These are phyloP conservation scores for Eutypa lata DNA, from an alignment of 2,329 filamentous ascomycete genomes.

Conservation along the genomic window DNA sequence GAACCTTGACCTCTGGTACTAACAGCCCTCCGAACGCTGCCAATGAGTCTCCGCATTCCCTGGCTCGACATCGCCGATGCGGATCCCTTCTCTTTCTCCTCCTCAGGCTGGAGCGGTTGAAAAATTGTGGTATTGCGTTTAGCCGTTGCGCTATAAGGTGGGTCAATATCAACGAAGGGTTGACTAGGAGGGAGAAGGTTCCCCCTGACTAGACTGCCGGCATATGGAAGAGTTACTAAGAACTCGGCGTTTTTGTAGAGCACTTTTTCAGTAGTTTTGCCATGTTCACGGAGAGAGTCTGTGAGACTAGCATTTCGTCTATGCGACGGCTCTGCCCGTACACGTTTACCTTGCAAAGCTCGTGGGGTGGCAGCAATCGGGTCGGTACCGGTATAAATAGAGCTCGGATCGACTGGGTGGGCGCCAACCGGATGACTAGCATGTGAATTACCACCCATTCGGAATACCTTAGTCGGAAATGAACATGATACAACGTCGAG, in stretches of 20 bases:
- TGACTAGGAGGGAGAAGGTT: constrained; percentile 80
- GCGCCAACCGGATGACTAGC: constrained; percentile 44
- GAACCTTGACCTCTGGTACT: constrained; percentile 55
- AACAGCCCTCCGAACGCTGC: constrained; percentile 79
- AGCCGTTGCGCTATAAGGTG: constrained; percentile 46
- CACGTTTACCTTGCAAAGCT: constrained; percentile 55
- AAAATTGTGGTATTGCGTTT: constrained; percentile 55
- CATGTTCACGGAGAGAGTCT: constrained; percentile 75
- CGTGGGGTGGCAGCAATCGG: constrained; percentile 58
- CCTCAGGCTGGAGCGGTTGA: constrained; percentile 34
- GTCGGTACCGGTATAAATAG: constrained; percentile 43
- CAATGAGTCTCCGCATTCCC: constrained; percentile 81
- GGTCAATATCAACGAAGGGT: constrained; percentile 69
- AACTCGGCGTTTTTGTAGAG: constrained; percentile 55
- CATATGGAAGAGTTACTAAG: constrained; percentile 63
- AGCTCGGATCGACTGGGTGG: constrained; percentile 54
- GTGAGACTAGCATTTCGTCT: constrained; percentile 86
- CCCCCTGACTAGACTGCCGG: constrained; percentile 83
- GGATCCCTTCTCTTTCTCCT: constrained; percentile 40
- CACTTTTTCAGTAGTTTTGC: constrained; percentile 42
- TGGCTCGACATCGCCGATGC: constrained; percentile 63
- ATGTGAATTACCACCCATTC: constrained; percentile 35
- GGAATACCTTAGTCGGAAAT: constrained; percentile 53
- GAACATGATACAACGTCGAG: constrained; percentile 63
- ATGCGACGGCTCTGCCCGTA: constrained; percentile 59